phyloP scores from a whole-genome alignment of 345 rosid species.

The Eucalyptus tenuipes region DNA sequence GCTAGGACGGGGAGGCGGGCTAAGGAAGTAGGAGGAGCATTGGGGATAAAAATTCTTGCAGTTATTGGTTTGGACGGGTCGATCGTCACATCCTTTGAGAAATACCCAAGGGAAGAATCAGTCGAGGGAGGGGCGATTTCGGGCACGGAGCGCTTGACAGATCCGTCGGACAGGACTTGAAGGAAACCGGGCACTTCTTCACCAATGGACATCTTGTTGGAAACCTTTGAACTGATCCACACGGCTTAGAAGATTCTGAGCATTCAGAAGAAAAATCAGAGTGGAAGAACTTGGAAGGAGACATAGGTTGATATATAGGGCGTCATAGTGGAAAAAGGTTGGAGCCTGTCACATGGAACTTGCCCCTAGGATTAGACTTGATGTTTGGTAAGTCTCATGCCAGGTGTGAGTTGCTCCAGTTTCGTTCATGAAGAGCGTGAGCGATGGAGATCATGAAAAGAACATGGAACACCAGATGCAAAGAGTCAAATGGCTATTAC shows the following conservation, averaged over 20 bases:
- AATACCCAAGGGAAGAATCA: slow-evolving; percentile 13
- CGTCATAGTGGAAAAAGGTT: not conserved
- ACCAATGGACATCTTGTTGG: slow-evolving; percentile 16
- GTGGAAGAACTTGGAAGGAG: not conserved
- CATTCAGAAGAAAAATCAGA: not conserved
- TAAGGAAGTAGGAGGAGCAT: not conserved
- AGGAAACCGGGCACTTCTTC: slow-evolving; percentile 42
- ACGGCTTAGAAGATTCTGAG: not conserved
- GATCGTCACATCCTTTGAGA: slow-evolving; percentile 30
- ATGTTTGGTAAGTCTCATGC: not conserved
- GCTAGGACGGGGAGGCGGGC: slow-evolving; percentile 22
- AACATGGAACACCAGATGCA: not conserved
- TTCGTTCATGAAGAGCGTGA: not conserved
- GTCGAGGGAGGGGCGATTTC: slow-evolving; percentile 15
- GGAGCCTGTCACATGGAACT: not conserved
- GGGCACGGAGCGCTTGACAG: slow-evolving; percentile 28
- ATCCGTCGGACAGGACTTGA: slow-evolving; percentile 47
- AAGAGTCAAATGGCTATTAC: not conserved
- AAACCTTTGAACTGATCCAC: not conserved
- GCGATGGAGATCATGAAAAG: not conserved
- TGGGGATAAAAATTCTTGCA: slow-evolving; percentile 39
- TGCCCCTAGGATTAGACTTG: not conserved
- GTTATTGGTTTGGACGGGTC: slow-evolving; percentile 27
- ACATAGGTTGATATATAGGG: not conserved
- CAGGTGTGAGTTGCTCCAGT: not conserved